phyloP scores from a whole-genome alignment of 75 land plant species.

The Pinus tabuliformis region DNA sequence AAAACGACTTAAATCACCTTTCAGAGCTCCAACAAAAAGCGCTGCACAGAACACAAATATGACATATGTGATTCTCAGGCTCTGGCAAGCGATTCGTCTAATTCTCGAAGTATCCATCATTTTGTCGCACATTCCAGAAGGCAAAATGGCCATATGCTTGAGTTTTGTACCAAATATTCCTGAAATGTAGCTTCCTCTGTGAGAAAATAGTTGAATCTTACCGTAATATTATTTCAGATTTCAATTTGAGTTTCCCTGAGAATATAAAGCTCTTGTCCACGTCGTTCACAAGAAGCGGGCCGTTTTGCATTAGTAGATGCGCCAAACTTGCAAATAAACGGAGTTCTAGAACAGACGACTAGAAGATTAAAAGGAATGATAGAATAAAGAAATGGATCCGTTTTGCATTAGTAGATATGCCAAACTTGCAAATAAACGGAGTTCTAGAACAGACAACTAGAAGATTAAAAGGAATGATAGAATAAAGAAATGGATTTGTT shows the following conservation, averaged over 20 bases:
- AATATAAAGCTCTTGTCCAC: background rate
- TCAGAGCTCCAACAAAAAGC: conserved; percentile 50
- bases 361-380: background rate
- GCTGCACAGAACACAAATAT: conserved; percentile 38
- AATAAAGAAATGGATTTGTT: background rate
- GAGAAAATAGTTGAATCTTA: no score
- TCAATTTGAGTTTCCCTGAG: background rate
- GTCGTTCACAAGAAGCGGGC: background rate
- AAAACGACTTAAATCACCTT: conserved; percentile 23
- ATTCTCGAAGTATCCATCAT: background rate
- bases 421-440: background rate
- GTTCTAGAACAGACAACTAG: background rate
- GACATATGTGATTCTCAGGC: conserved; percentile 19
- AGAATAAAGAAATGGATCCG: background rate
- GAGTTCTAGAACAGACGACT: background rate
- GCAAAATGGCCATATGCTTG: background rate
- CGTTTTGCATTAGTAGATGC: background rate
- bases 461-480: background rate
- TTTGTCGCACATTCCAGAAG: background rate
- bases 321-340: conserved; percentile 2
- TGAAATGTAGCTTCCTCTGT: background rate
- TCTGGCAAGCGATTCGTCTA: background rate
- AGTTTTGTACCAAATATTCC: background rate
- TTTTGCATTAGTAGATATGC: background rate
- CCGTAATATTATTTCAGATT: background rate